A percentile compares a stretch with the other conserved stretches of the same genome.
These are phyloP conservation scores for Paspalum notatum DNA, from an alignment of 176 grass and related monocot genomes.

Conservation along the genomic window DNA sequence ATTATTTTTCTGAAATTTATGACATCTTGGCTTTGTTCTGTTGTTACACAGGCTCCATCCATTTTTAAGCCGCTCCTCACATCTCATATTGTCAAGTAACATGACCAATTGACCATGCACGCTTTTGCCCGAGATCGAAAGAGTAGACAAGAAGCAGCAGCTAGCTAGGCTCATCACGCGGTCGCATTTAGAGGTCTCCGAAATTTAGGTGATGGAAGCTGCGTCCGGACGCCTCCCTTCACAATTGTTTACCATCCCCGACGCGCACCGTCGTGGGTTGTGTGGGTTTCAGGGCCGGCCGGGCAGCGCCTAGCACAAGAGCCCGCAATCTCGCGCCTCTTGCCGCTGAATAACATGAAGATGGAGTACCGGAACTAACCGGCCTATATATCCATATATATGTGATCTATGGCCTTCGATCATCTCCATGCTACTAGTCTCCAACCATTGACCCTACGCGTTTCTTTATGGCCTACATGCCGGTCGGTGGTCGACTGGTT, in stretches of 20 bases:
- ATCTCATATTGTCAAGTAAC: not conserved
- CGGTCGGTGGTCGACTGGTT: conserved; percentile 20
- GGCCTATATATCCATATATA: conserved; percentile 36
- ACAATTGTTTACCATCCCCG: conserved; percentile 40
- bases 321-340: conserved; percentile 51
- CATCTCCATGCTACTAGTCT: not conserved
- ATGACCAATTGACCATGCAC: not conserved
- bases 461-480: conserved; percentile 6
- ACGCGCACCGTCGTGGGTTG: conserved; percentile 51
- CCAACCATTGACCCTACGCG: conserved; percentile 14
- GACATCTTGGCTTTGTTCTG: not conserved
- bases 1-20: not conserved
- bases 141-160: not conserved
- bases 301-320: conserved; percentile 58
- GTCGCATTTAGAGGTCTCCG: conserved; percentile 43
- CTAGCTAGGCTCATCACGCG: not conserved
- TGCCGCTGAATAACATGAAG: conserved; percentile 35
- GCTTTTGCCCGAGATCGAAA: not conserved
- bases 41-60: not conserved
- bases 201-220: conserved; percentile 39
- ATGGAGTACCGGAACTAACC: conserved; percentile 48
- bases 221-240: conserved; percentile 33
- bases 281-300: conserved; percentile 27
- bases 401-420: conserved; percentile 3
- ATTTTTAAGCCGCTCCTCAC: not conserved